Base-by-base conservation (phyloP, 192 early-diverging fungal genomes). In the Spizellomyces punctatus region DNA sequence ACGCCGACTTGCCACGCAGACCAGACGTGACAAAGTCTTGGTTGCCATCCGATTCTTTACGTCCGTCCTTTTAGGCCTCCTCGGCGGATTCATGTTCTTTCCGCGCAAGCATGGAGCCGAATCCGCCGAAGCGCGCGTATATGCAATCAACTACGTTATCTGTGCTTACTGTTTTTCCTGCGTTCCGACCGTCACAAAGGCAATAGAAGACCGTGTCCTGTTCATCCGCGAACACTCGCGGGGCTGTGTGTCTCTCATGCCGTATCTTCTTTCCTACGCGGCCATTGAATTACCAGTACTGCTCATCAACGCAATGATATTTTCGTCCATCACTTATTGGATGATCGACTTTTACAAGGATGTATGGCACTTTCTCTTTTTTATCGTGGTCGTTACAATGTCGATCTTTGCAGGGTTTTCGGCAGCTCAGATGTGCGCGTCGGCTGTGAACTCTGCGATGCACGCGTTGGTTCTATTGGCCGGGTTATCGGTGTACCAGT, bases 31-130 rank as follows among this genome's bases (percentile, higher is more conserved):
- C 54, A 22, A 56, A 56, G 54, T 56, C 54, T 22, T 56, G 22
- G n/a, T 56, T n/a, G n/a, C n/a, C 54, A 22, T 22, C n/a, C 54
- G 54, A 19, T 19, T 22, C n/a, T 6, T 56, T 56, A 22, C 22
- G 4, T 19, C 54, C n/a, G 54, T 56, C n/a, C 54, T 56, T n/a
- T n/a, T 56, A 56, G 54, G n/a, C 54, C 54, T 56, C n/a, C n/a
- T 56, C 54, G 54, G n/a, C 54, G 54, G 54, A 56, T n/a, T 22
- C 54, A 22, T 56, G 22, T 56, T 56, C 54, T 19, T 56, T 56
- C 54, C 54, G n/a, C 22, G 22, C 54, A 19, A 19, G 54, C 22
- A n/a, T 5, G 54, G 22, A 6, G n/a, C n/a, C 6, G 54, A 56
- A 56, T 56, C 54, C 22, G 54, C 54, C 54, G 22, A 56, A n/a